Evolutionary conservation across 345 rosid genomes (phyloP).

Genomic region (Citrus trifoliata): DNA sequence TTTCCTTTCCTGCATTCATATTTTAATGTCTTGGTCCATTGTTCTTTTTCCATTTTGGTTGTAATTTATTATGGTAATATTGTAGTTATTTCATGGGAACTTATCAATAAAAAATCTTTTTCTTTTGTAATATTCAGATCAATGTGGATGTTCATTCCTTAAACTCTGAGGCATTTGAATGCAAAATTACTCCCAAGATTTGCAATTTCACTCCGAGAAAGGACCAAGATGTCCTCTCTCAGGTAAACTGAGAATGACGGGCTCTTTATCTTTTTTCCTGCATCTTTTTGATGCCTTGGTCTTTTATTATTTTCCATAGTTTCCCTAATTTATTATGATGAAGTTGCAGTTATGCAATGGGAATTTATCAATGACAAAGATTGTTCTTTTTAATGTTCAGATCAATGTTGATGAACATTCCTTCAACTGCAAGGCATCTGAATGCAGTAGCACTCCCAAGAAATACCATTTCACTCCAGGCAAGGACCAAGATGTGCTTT

Average conservation of each 20-base stretch:
- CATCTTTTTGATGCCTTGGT: too few relatives aligned
- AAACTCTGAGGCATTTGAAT: neutral
- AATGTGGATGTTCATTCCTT: neutral
- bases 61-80: neutral
- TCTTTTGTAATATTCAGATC: slow-evolving; percentile 2
- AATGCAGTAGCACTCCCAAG: slow-evolving; percentile 15
- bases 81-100: neutral
- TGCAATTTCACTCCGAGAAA: slow-evolving; percentile 7
- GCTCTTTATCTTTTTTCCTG: neutral
- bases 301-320: neutral
- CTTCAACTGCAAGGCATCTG: neutral
- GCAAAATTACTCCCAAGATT: slow-evolving; percentile 13
- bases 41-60: neutral
- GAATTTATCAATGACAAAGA: neutral
- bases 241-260: slow-evolving; percentile 7
- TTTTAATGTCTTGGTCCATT: neutral
- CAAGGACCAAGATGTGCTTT: slow-evolving; percentile 16
- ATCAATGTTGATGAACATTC: neutral
- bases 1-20: neutral
- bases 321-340: neutral
- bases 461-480: slow-evolving; percentile 4
- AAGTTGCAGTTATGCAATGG: neutral
- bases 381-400: neutral
- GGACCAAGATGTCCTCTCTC: slow-evolving; percentile 16
- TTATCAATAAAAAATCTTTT: too few relatives aligned